Evolutionary conservation across 2,329 filamentous ascomycete genomes (phyloP).

Genomic region (Colletotrichum ledebouriae): DNA sequence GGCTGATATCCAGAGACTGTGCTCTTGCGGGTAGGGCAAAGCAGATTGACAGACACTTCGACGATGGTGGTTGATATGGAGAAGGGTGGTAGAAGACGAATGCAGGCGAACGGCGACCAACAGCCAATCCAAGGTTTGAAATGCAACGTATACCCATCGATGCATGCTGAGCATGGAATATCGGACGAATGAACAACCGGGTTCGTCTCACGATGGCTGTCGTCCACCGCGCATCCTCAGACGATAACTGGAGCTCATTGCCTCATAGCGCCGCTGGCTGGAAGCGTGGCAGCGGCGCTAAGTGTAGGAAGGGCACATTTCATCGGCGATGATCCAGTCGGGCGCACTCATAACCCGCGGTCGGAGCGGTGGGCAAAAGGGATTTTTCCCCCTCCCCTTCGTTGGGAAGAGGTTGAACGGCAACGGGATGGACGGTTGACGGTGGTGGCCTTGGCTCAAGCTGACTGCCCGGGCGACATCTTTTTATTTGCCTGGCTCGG

Average conservation of each 20-base stretch:
- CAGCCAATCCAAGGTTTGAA: neutral
- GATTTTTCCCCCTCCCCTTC: neutral
- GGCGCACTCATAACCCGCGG: conserved; percentile 24
- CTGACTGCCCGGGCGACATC: conserved; percentile 4
- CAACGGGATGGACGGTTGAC: conserved; percentile 8
- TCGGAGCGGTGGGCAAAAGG: conserved; percentile 18
- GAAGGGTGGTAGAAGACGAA: conserved; percentile 7
- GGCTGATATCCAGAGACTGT: too few species aligned
- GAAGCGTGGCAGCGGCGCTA: conserved; percentile 38
- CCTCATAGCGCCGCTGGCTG: conserved; percentile 33
- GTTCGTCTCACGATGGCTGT: conserved; percentile 33
- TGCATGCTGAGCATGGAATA: conserved; percentile 26
- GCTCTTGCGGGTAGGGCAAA: conserved; percentile 24
- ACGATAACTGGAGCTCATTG: conserved; percentile 39
- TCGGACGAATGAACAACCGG: conserved; percentile 38
- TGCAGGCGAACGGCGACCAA: conserved; percentile 14
- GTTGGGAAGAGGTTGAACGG: neutral
- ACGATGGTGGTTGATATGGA: conserved; percentile 20
- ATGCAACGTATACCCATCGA: conserved; percentile 31
- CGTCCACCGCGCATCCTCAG: conserved; percentile 33
- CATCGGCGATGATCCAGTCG: conserved; percentile 39
- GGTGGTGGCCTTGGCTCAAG: conserved; percentile 19
- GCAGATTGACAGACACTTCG: neutral
- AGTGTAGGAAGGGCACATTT: neutral
- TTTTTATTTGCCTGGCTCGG: neutral